Percentiles rank a stretch among this genome's conserved stretches.
These are phyloP conservation scores for Chrysopogon serrulatus DNA, from an alignment of 176 grass and related monocot species.

Conservation along the genomic window DNA sequence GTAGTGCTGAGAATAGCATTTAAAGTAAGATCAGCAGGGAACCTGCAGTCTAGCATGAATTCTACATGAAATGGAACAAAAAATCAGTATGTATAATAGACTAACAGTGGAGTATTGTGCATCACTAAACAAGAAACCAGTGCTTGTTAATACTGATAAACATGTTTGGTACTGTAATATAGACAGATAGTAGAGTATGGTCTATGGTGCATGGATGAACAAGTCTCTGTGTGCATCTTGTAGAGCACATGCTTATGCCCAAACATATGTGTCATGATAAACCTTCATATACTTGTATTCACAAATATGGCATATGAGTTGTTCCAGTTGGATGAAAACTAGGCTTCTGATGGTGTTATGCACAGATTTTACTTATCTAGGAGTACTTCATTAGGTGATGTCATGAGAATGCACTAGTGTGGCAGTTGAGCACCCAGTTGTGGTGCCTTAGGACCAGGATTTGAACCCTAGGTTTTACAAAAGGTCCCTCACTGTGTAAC, in stretches of 20 bases:
- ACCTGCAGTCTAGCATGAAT: neutral
- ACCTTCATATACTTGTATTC: neutral
- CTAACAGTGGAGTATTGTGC: neutral
- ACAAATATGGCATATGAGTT: neutral
- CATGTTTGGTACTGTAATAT: neutral
- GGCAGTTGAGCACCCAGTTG: neutral
- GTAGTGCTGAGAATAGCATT: neutral
- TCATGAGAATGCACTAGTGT: neutral
- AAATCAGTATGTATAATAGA: neutral
- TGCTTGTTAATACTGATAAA: constrained; percentile 10
- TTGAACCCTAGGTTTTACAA: neutral
- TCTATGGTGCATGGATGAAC: neutral
- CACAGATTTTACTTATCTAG: neutral
- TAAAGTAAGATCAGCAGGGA: neutral
- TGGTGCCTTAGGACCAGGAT: neutral
- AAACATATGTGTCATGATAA: neutral
- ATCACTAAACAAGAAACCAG: neutral
- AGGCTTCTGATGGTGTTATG: neutral
- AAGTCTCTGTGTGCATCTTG: neutral
- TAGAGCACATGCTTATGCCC: neutral
- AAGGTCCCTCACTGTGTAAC: neutral
- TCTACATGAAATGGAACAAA: neutral
- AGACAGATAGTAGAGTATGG: neutral
- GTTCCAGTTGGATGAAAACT: constrained; percentile 9
- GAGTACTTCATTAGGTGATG: neutral